Conservation (phyloP, 345 rosid genomes). For the Ricinus communis region DNA sequence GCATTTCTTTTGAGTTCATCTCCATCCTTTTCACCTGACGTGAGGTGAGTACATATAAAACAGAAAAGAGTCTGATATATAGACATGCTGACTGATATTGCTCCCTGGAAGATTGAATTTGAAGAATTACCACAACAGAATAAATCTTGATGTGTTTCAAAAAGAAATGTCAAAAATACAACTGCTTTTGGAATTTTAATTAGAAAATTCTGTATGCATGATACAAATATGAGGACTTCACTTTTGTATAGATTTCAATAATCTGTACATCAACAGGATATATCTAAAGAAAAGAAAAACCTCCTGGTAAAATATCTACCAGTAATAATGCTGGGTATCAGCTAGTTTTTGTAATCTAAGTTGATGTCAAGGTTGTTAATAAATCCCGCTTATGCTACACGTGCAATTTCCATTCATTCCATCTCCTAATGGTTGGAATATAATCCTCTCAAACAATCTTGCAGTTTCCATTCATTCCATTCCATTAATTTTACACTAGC, state of each 20-base stretch:
- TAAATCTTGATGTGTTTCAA: conserved; percentile 7
- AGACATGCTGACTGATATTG: conserved; percentile 92
- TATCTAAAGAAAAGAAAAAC: not conserved
- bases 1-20: conserved; percentile 85
- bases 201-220: not conserved
- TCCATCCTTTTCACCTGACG: conserved; percentile 90
- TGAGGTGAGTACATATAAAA: conserved; percentile 78
- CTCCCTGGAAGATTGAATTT: conserved; percentile 61
- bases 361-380: not conserved
- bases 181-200: not conserved
- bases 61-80: conserved; percentile 84
- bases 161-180: not conserved
- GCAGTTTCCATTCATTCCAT: too few species aligned
- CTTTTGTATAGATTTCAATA: not conserved
- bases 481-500: too few species aligned
- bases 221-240: not conserved
- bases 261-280: not conserved
- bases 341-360: not conserved
- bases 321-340: not conserved
- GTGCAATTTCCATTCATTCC: too few species aligned
- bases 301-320: not conserved
- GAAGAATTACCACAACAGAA: conserved; percentile 14
- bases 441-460: too few species aligned
- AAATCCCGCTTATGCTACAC: not conserved
- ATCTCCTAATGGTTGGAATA: too few species aligned